Evolutionary conservation across 805 yeast species (phyloP), one percentile per base, ranked within the genome.

Genomic region (Cyberlindnera petersonii): DNA sequence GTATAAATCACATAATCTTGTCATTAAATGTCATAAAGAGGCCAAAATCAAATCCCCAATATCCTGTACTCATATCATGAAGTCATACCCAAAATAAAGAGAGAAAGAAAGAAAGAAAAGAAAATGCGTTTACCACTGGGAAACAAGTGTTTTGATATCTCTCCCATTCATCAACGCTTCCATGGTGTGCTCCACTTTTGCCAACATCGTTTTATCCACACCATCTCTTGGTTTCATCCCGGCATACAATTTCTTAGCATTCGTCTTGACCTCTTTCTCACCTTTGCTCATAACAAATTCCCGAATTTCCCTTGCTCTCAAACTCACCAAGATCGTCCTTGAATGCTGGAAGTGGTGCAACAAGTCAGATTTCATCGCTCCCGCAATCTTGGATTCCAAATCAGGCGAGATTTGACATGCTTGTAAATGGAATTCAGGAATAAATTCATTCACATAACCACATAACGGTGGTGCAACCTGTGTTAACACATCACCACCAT

Each of bases 351-450:
- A 41, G n/a, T 22, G 18, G 13, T 30, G 51, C 38, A 77, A n/a
- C n/a, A n/a, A 53, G 48, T 76, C 82, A 40, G 65, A 66, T 48
- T 71, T 75, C 82, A 77, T 77, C 11, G 77, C 60, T 24, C 56
- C 56, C 11, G 68, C 54, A 9, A 77, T 66, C 37, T 68, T 74
- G 8, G 65, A 56, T 44, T 77, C 82, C 7, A 76, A 56, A 40
- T 75, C 74, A 11, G 71, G 65, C 16, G 66, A 61, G 13, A 68
- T 58, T 1, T 79, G 80, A 49, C 79, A 73, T 9, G 79, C 75
- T 53, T 77, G 84, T 11, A 66, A 43, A 40, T 63, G 62, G 36
- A 64, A 66, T 48, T 63, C 55, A 6, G 60, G 59, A 9, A 47
- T 16, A 35, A 42, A 56, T 17, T 53, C 48, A 21, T 46, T 41